Base-by-base conservation (phyloP, 768 basidiomycete genomes). In the Terana coerulea region DNA sequence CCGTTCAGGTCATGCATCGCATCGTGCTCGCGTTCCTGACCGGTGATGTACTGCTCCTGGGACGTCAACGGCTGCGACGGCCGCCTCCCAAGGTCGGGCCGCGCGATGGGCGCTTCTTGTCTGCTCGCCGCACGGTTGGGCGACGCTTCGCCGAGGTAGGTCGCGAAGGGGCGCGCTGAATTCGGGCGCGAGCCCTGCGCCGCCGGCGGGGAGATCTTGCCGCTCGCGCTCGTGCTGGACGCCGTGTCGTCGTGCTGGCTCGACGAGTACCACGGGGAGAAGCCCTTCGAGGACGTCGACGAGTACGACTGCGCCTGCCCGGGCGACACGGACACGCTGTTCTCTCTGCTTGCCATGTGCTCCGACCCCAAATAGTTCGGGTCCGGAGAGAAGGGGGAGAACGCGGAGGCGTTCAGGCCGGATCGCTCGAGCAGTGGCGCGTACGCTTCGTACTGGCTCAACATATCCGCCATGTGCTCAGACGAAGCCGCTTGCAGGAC, bases 321-420 rank as follows among this genome's bases (percentile, higher is more conserved):
- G 41, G 65, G 44, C 9, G 65, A 31, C 64, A 63, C 34, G 57
- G 66, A 26, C 67, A 69, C 47, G 70, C 73, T 53, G 70, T 29
- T 30, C 17, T 46, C 45, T 6, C 39, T 12, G 21, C 25, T 42
- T 26, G 25, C n/a, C 15, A 14, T 28, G 19, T 22, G n/a, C 24
- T 73, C 36, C 53, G 75, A 71, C 3, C 67, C 57, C 21, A 67
- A 62, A 59, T 73, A 61, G 56, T 79, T 84, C 8, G 84, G 81
- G 59, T 90, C 88, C 8, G 88, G 88, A 1, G 88, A 90, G 69
- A 91, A 91, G 3, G 88, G 88, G 6, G 86, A 85, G 65, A 90
- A 90, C 30, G 56, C 54, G 10, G 60, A 24, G 17, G 52, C 66
- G 49, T 51, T 24, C 36, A 41, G 53, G 49, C 52, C 19, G 1